Evolutionary conservation across 768 basidiomycete genomes (phyloP).

Genomic region (Podaxis pistillaris): DNA sequence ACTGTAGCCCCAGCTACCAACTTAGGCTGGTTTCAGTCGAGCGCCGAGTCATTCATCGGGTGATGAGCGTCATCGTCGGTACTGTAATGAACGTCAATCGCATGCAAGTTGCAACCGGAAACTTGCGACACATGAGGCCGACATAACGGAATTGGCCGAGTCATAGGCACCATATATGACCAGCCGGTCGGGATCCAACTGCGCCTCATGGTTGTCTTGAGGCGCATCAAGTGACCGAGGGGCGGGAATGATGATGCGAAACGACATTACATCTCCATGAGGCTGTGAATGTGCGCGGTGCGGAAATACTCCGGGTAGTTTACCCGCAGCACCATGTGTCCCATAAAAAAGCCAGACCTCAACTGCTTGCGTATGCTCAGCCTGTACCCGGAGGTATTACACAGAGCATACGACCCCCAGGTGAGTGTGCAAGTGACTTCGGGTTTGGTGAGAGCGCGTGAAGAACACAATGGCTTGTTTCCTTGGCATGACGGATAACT

Average conservation of each 20-base stretch:
- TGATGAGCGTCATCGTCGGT: background rate
- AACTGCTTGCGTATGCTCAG: background rate
- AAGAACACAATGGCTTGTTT: background rate
- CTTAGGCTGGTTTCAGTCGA: background rate
- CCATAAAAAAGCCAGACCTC: background rate
- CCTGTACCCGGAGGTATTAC: background rate
- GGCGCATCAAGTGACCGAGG: conserved; percentile 16
- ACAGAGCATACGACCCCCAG: too few relatives aligned
- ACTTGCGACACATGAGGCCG: background rate
- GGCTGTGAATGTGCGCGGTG: background rate
- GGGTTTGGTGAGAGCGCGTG: conserved; percentile 4
- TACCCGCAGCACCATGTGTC: background rate
- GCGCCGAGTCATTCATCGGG: background rate
- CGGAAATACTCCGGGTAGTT: conserved; percentile 8
- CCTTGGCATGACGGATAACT: background rate
- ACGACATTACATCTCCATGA: background rate
- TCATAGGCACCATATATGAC: background rate
- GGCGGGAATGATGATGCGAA: background rate
- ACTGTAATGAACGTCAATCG: background rate
- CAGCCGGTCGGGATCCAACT: conserved; percentile 6
- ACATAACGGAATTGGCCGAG: background rate
- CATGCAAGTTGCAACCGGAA: background rate
- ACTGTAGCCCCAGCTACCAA: background rate
- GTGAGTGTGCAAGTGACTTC: background rate
- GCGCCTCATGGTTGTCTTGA: conserved; percentile 5